A percentile compares a stretch with the other conserved stretches of the same genome.
Evolutionary conservation across 2,329 filamentous ascomycete species (phyloP).

Genomic region (Claviceps monticola): DNA sequence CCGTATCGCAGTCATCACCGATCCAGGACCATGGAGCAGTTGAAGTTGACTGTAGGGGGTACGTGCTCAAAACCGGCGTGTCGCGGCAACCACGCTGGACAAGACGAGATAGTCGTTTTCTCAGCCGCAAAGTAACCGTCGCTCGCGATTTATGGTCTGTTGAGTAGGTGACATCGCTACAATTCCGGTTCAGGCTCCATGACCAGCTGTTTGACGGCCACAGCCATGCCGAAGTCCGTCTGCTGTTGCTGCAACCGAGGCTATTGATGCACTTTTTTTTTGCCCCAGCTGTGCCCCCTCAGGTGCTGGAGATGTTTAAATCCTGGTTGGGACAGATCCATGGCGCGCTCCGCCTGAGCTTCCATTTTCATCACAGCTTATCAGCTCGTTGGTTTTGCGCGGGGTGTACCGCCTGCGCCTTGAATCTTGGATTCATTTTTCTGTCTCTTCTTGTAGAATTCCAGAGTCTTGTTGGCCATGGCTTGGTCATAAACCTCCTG

Average conservation of each 20-base stretch:
- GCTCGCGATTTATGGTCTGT: no score
- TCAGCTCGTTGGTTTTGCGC: constrained; percentile 25
- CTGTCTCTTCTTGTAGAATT: constrained; percentile 37
- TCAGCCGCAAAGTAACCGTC: background rate
- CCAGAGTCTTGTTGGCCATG: constrained; percentile 30
- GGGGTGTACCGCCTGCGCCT: constrained; percentile 19
- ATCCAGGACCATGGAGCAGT: background rate
- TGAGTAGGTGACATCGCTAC: no score
- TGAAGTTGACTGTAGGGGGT: background rate
- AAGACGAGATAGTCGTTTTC: background rate
- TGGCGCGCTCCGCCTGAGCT: constrained; percentile 35
- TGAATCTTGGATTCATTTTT: constrained; percentile 35
- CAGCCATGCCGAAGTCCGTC: constrained; percentile 26
- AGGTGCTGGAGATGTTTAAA: constrained; percentile 47
- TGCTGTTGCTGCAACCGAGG: constrained; percentile 16
- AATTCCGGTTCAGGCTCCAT: no score
- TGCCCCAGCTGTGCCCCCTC: constrained; percentile 37
- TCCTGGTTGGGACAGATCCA: constrained; percentile 35
- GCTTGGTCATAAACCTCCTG: constrained; percentile 37
- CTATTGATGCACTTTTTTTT: constrained; percentile 16
- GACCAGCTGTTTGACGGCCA: constrained; percentile 7
- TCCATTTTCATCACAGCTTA: constrained; percentile 41
- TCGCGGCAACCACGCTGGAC: background rate
- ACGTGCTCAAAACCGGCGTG: background rate
- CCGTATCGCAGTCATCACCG: background rate